Conservation (phyloP, 2,329 filamentous ascomycete genomes). For the Botryotinia calthae region DNA sequence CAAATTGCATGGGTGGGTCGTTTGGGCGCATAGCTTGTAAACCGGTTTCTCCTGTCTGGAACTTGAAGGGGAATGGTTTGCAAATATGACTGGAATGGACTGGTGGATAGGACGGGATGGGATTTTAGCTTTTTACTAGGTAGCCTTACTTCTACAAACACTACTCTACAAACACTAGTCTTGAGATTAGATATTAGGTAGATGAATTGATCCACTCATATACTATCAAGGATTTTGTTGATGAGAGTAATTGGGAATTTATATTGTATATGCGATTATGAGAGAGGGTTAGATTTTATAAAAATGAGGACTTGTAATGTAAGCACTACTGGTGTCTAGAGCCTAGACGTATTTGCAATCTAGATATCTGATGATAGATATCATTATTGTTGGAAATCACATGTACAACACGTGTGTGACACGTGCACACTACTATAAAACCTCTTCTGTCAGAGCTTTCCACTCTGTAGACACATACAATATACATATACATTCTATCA, state of each 20-base stretch:
- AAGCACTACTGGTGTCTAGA: neutral
- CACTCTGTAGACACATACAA: too few species aligned
- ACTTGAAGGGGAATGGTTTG: neutral
- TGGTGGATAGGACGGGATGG: neutral
- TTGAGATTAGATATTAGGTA: slow-evolving; percentile 15
- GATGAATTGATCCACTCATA: neutral
- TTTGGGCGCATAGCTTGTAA: slow-evolving; percentile 37
- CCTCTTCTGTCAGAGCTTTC: too few species aligned
- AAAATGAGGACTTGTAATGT: neutral
- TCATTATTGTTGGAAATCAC: too few species aligned
- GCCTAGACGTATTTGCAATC: neutral
- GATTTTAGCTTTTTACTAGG: neutral
- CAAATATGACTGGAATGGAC: slow-evolving; percentile 20
- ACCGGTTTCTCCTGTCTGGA: neutral
- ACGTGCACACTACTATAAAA: too few species aligned
- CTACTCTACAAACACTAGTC: slow-evolving; percentile 1
- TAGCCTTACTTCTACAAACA: neutral
- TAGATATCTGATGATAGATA: accelerated
- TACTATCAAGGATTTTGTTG: neutral
- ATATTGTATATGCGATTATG: neutral
- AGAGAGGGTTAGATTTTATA: neutral
- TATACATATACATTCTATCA: too few species aligned
- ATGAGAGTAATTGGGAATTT: neutral
- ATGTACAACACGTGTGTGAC: too few species aligned
- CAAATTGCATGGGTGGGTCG: slow-evolving; percentile 40